Percentiles rank a stretch among this genome's conserved stretches.
These are phyloP conservation scores for Scenedesmus sp. DNA, from an alignment of 163 green algal genomes.

Conservation along the genomic window DNA sequence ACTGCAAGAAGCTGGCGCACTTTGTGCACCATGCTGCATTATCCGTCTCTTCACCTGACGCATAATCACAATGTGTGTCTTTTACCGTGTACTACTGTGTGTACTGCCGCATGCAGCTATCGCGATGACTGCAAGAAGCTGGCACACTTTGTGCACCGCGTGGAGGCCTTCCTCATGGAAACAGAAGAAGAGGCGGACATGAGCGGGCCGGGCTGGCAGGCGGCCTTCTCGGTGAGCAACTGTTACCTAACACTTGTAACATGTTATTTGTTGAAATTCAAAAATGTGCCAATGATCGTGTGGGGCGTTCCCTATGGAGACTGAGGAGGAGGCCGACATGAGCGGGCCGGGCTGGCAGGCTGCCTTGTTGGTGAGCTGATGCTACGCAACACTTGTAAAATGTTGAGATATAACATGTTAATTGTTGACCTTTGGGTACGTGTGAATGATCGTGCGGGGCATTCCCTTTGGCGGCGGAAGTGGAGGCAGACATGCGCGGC, in stretches of 20 bases:
- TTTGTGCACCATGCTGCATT: conserved; percentile 1
- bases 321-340: conserved; percentile 40
- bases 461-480: conserved; percentile 30
- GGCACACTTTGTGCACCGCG: conserved; percentile 9
- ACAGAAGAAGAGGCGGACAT: conserved; percentile 44
- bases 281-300: too few relatives aligned
- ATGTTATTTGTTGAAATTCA: too few relatives aligned
- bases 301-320: conserved; percentile 32
- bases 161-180: conserved; percentile 35
- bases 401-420: too few relatives aligned
- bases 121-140: conserved; percentile 47
- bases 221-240: conserved; percentile 30
- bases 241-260: neutral
- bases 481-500: conserved; percentile 21
- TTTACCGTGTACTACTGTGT: neutral
- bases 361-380: conserved; percentile 37
- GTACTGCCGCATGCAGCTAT: conserved; percentile 3
- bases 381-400: too few relatives aligned
- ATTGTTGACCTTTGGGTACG: too few relatives aligned
- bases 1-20: conserved; percentile 11
- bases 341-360: conserved; percentile 30
- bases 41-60: neutral
- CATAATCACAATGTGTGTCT: neutral
- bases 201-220: conserved; percentile 24
- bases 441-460: too few relatives aligned